These are phyloP conservation scores for Leccinum cinnamomeum DNA, from an alignment of 1,284 basidiomycete genomes.

Conservation along the genomic window DNA sequence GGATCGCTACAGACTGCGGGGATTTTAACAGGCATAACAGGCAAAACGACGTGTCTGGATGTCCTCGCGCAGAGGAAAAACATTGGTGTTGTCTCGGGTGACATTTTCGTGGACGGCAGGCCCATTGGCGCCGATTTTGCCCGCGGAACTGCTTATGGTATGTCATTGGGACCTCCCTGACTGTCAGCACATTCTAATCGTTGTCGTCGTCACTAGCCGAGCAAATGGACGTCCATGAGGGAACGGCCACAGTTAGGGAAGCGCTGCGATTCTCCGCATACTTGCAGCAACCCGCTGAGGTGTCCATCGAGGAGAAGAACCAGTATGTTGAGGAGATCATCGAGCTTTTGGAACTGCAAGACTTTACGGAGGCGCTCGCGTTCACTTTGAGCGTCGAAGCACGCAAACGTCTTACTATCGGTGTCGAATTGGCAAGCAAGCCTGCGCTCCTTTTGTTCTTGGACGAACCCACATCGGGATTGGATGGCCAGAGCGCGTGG, in stretches of 20 bases:
- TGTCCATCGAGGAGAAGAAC: slow-evolving; percentile 79
- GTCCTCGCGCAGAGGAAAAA: slow-evolving; percentile 88
- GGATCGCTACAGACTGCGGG: slow-evolving; percentile 11
- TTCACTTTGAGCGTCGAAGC: slow-evolving; percentile 71
- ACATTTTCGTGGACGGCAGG: slow-evolving; percentile 79
- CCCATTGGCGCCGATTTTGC: slow-evolving; percentile 76
- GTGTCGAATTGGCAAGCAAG: slow-evolving; percentile 84
- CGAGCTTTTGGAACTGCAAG: slow-evolving; percentile 66
- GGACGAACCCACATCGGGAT: slow-evolving; percentile 61
- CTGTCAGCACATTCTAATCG: slow-evolving; percentile 22
- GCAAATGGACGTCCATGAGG: slow-evolving; percentile 88
- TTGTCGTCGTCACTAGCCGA: slow-evolving; percentile 52
- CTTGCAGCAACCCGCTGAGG: slow-evolving; percentile 78
- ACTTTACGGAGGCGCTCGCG: slow-evolving; percentile 63
- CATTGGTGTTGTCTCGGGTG: slow-evolving; percentile 81
- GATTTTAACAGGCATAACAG: slow-evolving; percentile 21
- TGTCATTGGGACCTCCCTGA: slow-evolving; percentile 8
- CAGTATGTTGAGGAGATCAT: slow-evolving; percentile 79
- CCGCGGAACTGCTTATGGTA: slow-evolving; percentile 74
- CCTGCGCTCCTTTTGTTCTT: slow-evolving; percentile 82
- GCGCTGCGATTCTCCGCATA: slow-evolving; percentile 89
- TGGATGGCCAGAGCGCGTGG: slow-evolving; percentile 85
- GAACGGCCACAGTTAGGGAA: slow-evolving; percentile 83
- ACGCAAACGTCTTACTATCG: slow-evolving; percentile 85
- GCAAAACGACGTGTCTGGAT: slow-evolving; percentile 82